Conservation (phyloP, 352 stramenopile genomes). For the Phytophthora citricola region DNA sequence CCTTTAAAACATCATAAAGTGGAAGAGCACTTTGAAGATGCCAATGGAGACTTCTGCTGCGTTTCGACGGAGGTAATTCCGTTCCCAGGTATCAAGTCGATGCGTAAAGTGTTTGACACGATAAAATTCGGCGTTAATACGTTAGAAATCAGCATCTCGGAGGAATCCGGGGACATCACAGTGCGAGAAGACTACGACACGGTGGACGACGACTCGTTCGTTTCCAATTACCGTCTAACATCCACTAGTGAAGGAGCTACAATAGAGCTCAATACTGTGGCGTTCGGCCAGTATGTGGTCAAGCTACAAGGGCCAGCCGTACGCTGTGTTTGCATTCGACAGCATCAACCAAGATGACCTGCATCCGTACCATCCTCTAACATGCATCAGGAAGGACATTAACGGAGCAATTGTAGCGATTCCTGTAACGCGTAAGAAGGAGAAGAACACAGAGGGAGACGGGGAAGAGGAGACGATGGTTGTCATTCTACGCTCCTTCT, state of each 20-base stretch:
- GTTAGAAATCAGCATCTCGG: not conserved
- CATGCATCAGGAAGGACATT: not conserved
- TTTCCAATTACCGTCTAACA: not conserved
- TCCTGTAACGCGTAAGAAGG: not conserved
- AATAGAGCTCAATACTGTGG: not conserved
- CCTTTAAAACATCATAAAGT: too few relatives aligned
- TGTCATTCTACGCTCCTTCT: not conserved
- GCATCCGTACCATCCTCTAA: not conserved
- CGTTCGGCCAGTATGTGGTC: not conserved
- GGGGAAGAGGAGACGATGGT: not conserved
- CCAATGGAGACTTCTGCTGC: too few relatives aligned
- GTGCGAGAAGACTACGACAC: not conserved
- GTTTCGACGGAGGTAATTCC: too few relatives aligned
- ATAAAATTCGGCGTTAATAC: not conserved
- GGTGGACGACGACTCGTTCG: not conserved
- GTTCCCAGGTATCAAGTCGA: too few relatives aligned
- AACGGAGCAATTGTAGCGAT: not conserved
- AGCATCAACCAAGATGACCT: not conserved
- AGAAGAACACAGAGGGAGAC: not conserved
- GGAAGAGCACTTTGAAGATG: too few relatives aligned
- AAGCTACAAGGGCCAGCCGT: not conserved
- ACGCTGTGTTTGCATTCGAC: not conserved
- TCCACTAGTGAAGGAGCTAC: not conserved
- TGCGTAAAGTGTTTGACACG: not conserved
- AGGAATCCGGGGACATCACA: not conserved